Conservation (phyloP, 2,329 filamentous ascomycete species). For the Pezicula neosporulosa region DNA sequence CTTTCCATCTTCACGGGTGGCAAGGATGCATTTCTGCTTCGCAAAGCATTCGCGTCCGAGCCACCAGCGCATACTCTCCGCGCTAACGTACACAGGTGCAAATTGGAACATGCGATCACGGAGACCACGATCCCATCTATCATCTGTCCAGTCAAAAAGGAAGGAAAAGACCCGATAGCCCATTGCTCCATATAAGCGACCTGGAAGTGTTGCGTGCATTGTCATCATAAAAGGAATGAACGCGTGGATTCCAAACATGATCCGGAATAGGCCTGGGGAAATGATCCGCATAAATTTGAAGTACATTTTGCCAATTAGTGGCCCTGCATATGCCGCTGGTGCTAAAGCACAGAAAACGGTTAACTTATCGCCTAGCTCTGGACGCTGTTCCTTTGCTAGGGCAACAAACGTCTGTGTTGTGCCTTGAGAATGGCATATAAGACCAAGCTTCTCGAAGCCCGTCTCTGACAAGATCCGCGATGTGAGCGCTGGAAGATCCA, state of each 20-base stretch:
- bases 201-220: constrained; percentile 66
- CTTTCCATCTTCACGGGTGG: constrained; percentile 68
- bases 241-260: constrained; percentile 86
- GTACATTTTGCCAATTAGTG: constrained; percentile 80
- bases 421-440: constrained; percentile 87
- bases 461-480: constrained; percentile 80
- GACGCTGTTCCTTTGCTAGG: constrained; percentile 83
- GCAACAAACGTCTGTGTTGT: constrained; percentile 87
- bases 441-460: constrained; percentile 75
- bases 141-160: constrained; percentile 84
- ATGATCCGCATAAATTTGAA: constrained; percentile 89
- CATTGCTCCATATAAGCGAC: constrained; percentile 70
- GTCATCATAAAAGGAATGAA: constrained; percentile 94
- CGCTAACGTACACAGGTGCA: constrained; percentile 83
- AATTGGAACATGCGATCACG: constrained; percentile 87
- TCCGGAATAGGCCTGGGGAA: constrained; percentile 69
- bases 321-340: constrained; percentile 85
- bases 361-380: constrained; percentile 76
- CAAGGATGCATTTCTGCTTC: constrained; percentile 80
- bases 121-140: constrained; percentile 77
- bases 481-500: constrained; percentile 79
- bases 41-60: constrained; percentile 83
- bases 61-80: constrained; percentile 96
- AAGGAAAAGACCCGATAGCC: constrained; percentile 89
- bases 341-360: constrained; percentile 90